Base-by-base conservation (phyloP, 768 basidiomycete species). In the Brasilioporus rufonigricans region DNA sequence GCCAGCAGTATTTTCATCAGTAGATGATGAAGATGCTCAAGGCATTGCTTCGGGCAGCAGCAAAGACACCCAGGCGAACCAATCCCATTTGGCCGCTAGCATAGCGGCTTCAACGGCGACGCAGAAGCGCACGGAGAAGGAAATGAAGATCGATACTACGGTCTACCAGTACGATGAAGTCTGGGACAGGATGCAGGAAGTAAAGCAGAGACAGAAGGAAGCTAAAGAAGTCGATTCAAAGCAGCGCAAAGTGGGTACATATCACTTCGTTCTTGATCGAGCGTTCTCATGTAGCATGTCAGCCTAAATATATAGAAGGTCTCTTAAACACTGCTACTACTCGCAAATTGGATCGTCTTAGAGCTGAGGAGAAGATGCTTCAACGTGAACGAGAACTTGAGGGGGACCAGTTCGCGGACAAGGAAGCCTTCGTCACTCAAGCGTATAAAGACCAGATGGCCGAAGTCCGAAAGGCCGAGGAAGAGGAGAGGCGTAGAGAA, bases 341-440 rank as follows among this genome's bases (percentile, higher is more conserved):
- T 26, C 81, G 97, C 24, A 84, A 86, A 63, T 70, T 96, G 45
- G 97, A 99, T 70, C 82, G 91, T 64, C 73, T 98, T 12, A 80
- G 94, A 50, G 97, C 97, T 0, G 97, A 99, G 71, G 96, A 98
- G 73, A 98, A 98, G 78, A 89, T 96, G 89, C 87, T 98, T 68
- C 91, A 95, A 68, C 80, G 83, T 41, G 97, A 98, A 70, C 82
- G 97, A 21, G 92, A 95, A 73, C 75, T 80, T 19, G 97, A 99
- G 73, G 97, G 97, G 0, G 94, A 94, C 57, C 82, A 93, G 69
- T 99, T 92, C 68, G 80, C 80, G 53, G 97, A 92, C 75, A 98
- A 95, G 76, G 97, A 98, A 51, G 79, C 85, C n/a, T 99, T 98
- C 64, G 96, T 98, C 47, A 99, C 97, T 1, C 91, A 93, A 65